Percentiles rank a stretch among this genome's conserved stretches.
Conservation (phyloP, 805 yeast species). For the Metahyphopichia silvanorum region DNA sequence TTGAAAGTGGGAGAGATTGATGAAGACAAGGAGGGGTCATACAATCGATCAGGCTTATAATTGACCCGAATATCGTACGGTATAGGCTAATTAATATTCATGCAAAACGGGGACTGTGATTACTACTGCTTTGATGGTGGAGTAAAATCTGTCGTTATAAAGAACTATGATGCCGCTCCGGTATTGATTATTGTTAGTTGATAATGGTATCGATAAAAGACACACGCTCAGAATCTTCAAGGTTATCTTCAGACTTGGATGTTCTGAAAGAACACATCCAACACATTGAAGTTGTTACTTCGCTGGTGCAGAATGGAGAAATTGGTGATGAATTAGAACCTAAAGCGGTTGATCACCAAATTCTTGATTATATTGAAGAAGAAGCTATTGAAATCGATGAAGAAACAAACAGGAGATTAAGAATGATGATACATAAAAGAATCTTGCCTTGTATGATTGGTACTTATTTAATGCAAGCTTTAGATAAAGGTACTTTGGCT, state of each 20-base stretch:
- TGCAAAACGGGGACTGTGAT: too few relatives aligned
- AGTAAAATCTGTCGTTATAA: too few relatives aligned
- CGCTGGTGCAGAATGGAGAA: conserved; percentile 1
- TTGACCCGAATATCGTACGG: too few relatives aligned
- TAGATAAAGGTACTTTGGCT: conserved; percentile 21
- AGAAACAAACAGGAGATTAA: conserved; percentile 16
- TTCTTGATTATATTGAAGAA: conserved; percentile 12
- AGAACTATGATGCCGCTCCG: too few relatives aligned
- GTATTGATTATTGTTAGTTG: background rate
- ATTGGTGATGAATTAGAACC: conserved; percentile 7
- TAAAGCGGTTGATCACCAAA: conserved; percentile 9
- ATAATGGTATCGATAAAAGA: conserved; percentile 1
- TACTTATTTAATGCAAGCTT: conserved; percentile 22
- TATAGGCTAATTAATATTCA: too few relatives aligned
- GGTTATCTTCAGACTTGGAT: conserved; percentile 3
- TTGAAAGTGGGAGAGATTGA: too few relatives aligned
- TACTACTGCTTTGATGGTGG: too few relatives aligned
- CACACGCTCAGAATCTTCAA: background rate
- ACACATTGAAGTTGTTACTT: conserved; percentile 6
- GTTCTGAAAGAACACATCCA: conserved; percentile 4
- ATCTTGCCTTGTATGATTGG: conserved; percentile 25
- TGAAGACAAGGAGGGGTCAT: too few relatives aligned
- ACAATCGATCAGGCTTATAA: too few relatives aligned
- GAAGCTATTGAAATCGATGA: conserved; percentile 19
- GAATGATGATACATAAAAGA: conserved; percentile 19